Conservation (phyloP, 306 rosid species). For the Corylus americana region DNA sequence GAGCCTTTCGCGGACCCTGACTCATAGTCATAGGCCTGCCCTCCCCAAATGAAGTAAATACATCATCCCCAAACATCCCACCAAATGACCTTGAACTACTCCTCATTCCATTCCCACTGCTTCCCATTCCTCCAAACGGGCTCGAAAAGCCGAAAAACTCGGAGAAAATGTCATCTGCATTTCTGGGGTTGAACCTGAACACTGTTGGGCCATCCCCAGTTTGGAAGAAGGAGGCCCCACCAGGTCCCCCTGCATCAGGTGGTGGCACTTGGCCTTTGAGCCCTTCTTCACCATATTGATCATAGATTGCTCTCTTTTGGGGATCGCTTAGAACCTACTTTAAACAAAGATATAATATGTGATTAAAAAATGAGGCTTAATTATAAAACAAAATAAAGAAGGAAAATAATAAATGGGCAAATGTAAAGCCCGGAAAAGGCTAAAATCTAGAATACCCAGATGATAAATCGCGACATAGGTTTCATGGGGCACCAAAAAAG, state of each 20-base stretch:
- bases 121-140: slow-evolving; percentile 74
- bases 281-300: slow-evolving; percentile 90
- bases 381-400: no score
- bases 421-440: no score
- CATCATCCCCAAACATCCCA: slow-evolving; percentile 69
- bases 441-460: no score
- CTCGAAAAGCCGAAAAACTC: slow-evolving; percentile 80
- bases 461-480: no score
- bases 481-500: neutral
- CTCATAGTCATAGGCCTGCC: slow-evolving; percentile 45
- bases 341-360: slow-evolving; percentile 3
- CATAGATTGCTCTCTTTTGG: slow-evolving; percentile 81
- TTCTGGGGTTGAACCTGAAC: slow-evolving; percentile 81
- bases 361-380: neutral
- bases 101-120: slow-evolving; percentile 49
- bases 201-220: slow-evolving; percentile 68
- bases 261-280: slow-evolving; percentile 84
- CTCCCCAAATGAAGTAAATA: slow-evolving; percentile 65
- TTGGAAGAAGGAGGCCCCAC: slow-evolving; percentile 72
- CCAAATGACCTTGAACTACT: slow-evolving; percentile 66
- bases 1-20: slow-evolving; percentile 68
- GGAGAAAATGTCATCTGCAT: slow-evolving; percentile 63
- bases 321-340: slow-evolving; percentile 85
- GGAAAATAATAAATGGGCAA: no score
- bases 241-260: slow-evolving; percentile 56